These are phyloP conservation scores for Leccinum pellstonianum DNA, from an alignment of 768 basidiomycete genomes.

Conservation along the genomic window DNA sequence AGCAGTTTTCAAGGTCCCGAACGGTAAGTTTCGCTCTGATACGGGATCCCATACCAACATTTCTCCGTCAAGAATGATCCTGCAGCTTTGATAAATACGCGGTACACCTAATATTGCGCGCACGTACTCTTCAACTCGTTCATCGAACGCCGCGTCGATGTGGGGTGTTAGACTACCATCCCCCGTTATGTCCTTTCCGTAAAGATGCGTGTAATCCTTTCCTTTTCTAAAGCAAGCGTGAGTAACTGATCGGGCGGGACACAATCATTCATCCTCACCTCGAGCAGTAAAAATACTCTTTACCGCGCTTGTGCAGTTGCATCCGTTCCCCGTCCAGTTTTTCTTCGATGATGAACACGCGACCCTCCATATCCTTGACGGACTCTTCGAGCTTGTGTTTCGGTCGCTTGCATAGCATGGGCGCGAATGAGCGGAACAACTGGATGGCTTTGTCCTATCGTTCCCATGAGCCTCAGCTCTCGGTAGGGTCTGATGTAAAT, in stretches of 20 bases:
- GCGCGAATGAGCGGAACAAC: conserved; percentile 84
- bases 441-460: conserved; percentile 78
- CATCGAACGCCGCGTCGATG: conserved; percentile 74
- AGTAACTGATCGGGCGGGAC: background rate
- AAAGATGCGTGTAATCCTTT: conserved; percentile 88
- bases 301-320: conserved; percentile 90
- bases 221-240: conserved; percentile 59
- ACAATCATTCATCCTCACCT: conserved; percentile 44
- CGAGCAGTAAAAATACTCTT: conserved; percentile 91
- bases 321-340: conserved; percentile 97
- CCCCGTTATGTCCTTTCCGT: conserved; percentile 74
- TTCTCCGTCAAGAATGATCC: conserved; percentile 94
- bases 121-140: conserved; percentile 76
- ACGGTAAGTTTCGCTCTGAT: conserved; percentile 83
- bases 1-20: conserved; percentile 92
- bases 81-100: conserved; percentile 31
- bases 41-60: conserved; percentile 98
- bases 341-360: conserved; percentile 89
- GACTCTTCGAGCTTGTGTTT: conserved; percentile 79
- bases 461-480: conserved; percentile 6
- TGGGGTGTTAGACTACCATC: conserved; percentile 86
- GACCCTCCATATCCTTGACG: conserved; percentile 77
- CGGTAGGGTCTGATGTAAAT: too few relatives aligned
- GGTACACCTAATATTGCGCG: background rate
- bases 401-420: conserved; percentile 93